Evolutionary conservation across 2,329 filamentous ascomycete genomes (phyloP).

Genomic region (Colletotrichum limetticola): DNA sequence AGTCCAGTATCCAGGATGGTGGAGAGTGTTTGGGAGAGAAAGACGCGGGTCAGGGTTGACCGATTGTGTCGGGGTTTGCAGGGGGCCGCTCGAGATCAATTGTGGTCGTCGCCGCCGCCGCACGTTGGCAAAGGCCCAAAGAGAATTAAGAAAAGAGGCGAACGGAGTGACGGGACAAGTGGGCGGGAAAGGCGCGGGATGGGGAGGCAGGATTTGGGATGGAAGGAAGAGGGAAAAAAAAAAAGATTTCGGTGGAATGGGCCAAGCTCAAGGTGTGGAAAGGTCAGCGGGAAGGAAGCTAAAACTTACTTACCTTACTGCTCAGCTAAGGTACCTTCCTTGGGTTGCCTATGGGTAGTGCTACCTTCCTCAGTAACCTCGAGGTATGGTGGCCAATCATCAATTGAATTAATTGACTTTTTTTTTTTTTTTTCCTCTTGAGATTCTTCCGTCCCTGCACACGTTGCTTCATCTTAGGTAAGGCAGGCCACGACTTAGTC

Average conservation of each 20-base stretch:
- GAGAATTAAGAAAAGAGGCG: neutral
- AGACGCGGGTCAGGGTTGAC: conserved; percentile 10
- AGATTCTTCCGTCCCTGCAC: neutral
- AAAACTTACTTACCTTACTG: neutral
- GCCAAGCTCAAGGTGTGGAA: neutral
- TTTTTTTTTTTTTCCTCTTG: neutral
- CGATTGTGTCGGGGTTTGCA: conserved; percentile 16
- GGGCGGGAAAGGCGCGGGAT: neutral
- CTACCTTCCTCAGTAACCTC: neutral
- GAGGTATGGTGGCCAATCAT: neutral
- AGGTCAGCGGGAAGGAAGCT: neutral
- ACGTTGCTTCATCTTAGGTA: neutral
- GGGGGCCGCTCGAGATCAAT: conserved; percentile 27
- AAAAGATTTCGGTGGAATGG: neutral
- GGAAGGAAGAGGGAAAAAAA: neutral
- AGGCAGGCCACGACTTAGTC: too few relatives aligned
- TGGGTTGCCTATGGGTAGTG: too few relatives aligned
- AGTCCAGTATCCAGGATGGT: conserved; percentile 29
- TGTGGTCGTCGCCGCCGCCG: neutral
- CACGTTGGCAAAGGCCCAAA: neutral
- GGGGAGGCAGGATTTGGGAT: neutral
- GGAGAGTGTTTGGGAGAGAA: conserved; percentile 9
- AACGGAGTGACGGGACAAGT: neutral
- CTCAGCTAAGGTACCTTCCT: too few relatives aligned
- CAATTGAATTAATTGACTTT: neutral